Base-by-base conservation (phyloP, 2,329 filamentous ascomycete species). In the Penicillium verrucosum region DNA sequence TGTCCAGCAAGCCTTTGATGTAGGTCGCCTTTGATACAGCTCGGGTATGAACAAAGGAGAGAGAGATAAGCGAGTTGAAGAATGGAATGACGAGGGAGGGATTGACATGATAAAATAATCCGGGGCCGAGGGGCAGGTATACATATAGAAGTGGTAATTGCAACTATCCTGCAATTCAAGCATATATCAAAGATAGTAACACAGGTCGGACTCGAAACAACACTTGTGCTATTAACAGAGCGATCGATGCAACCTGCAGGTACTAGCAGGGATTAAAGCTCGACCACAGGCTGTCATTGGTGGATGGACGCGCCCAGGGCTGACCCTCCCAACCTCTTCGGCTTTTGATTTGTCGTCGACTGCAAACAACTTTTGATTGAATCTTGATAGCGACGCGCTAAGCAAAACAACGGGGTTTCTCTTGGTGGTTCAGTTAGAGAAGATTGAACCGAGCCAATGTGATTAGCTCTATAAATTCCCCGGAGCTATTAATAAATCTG, bases 181-280 rank as follows among this genome's bases (percentile, higher is more conserved):
- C 44, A 55, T 48, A 45, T 53, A 40, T 56, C 57, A 64, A 65
- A 62, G 61, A 65, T 62, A 65, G 63, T 61, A 68, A 62, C 61
- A 67, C 47, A 50, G 50, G 47, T 51, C 56, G 51, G 54, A 61
- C 53, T 62, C 57, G 63, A 70, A 69, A 69, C 65, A 58, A 47
- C 51, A 55, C n/a, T 57, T 57, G 59, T 58, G 62, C 65, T 67
- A 68, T 64, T 62, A 68, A 65, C 68, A 68, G 60, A 53, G 44
- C 56, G 56, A 63, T 65, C 60, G 55, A 64, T 65, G 58, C 55
- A 62, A 42, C 42, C 60, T 65, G 62, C 64, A 65, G 65, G 62
- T 63, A 66, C 64, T 65, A 59, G 56, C 61, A 60, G 49, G 54
- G 59, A 58, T 58, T 42, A 46, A 30, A 51, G 51, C 34, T 56